Evolutionary conservation across 2,329 filamentous ascomycete genomes (phyloP), one percentile per base, ranked within the genome.

Genomic region (Endothia cerciana): DNA sequence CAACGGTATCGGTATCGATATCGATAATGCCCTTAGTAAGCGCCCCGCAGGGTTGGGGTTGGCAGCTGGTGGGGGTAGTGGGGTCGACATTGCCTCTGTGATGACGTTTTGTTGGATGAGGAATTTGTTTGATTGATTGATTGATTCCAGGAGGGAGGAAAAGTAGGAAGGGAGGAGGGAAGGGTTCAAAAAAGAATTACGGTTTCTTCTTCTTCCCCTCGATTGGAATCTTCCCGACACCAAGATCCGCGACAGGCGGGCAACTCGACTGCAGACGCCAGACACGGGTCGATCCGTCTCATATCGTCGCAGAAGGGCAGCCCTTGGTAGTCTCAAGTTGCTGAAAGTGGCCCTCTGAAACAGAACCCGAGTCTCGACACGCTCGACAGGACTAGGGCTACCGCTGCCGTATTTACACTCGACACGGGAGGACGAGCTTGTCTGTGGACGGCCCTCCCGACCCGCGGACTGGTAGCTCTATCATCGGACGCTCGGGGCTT

Each of bases 1-100:
- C 22, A n/a, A n/a, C n/a, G n/a, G n/a, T n/a, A n/a, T n/a, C n/a
- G n/a, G n/a, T n/a, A n/a, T n/a, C n/a, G 65, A 40, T 22, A 30
- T 7, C 19, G 30, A 64, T 40, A 67, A 25, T 17, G 58, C 36
- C 38, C 62, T 64, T 60, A 67, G 62, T 62, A 65, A 65, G 57
- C 57, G 22, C 36, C 36, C 28, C 5, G 62, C 51, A 51, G 65
- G 45, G 53, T 28, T 63, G 45, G 40, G 51, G 43, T 22, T 10
- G 22, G n/a, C 4, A 19, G 64, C 6, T 60, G 22, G 60, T n/a
- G n/a, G n/a, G n/a, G n/a, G n/a, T n/a, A n/a, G n/a, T n/a, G n/a
- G 2, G 17, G 33, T 45, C 6, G 43, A 56, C 33, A 43, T 60
- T 45, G 47, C 13, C n/a, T 30, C 49, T 15, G n/a, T 43, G 17